Conservation (phyloP, 2,329 filamentous ascomycete genomes). For the Diaporthe vaccinii region DNA sequence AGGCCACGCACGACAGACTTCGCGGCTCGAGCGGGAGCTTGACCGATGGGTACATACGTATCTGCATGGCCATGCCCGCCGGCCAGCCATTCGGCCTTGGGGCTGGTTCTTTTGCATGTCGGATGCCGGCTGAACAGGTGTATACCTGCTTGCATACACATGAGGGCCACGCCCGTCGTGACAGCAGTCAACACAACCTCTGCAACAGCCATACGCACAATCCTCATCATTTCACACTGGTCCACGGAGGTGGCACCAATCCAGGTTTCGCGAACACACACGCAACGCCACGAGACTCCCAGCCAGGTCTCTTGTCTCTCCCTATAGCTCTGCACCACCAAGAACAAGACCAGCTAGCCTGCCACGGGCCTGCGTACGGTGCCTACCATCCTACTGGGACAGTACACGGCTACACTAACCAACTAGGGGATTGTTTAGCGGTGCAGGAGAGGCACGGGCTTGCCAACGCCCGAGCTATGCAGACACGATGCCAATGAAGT, state of each 20-base stretch:
- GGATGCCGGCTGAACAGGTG: conserved; percentile 15
- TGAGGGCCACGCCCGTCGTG: neutral
- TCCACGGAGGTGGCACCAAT: conserved; percentile 13
- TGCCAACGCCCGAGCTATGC: conserved; percentile 16
- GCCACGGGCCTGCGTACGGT: neutral
- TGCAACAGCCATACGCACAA: conserved; percentile 11
- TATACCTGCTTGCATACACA: neutral
- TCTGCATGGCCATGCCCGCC: neutral
- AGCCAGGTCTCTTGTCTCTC: neutral
- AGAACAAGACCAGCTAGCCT: neutral
- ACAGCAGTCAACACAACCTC: neutral
- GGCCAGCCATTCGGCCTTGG: neutral
- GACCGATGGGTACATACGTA: neutral
- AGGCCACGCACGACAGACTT: conserved; percentile 16
- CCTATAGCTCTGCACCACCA: neutral
- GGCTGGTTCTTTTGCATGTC: neutral
- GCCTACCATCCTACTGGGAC: conserved; percentile 24
- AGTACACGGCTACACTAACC: conserved; percentile 23
- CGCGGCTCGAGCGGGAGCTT: conserved; percentile 32
- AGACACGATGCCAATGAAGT: conserved; percentile 16
- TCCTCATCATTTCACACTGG: neutral
- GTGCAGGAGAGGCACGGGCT: conserved; percentile 6
- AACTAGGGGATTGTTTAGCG: neutral
- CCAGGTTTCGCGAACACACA: conserved; percentile 19
- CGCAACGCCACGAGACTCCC: neutral